Conservation (phyloP, 2,329 filamentous ascomycete species). For the Penicillium sp. region DNA sequence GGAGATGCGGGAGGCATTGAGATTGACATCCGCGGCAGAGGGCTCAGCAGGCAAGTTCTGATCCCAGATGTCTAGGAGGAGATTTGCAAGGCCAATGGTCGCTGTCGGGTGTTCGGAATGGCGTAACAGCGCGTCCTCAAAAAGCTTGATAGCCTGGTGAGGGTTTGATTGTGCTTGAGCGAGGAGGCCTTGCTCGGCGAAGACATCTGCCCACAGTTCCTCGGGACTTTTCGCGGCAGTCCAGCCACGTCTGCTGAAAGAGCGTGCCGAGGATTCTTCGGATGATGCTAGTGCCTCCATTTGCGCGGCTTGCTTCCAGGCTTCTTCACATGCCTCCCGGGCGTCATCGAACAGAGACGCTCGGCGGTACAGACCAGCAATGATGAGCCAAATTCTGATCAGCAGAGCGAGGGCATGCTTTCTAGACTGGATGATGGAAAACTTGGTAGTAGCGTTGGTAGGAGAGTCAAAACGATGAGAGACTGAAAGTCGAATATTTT, state of each 20-base stretch:
- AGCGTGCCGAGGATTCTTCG: constrained; percentile 61
- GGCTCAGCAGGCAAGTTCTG: constrained; percentile 44
- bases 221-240: constrained; percentile 77
- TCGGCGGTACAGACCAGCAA: constrained; percentile 81
- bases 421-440: constrained; percentile 51
- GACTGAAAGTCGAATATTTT: constrained; percentile 41
- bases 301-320: constrained; percentile 67
- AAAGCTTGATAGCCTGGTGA: constrained; percentile 69
- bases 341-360: constrained; percentile 78
- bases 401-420: constrained; percentile 60
- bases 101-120: constrained; percentile 75
- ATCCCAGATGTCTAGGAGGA: constrained; percentile 80
- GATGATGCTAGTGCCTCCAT: constrained; percentile 66
- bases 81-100: constrained; percentile 76
- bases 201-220: constrained; percentile 80
- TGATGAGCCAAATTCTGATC: constrained; percentile 82
- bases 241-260: constrained; percentile 67
- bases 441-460: constrained; percentile 47
- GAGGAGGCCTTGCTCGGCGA: constrained; percentile 71
- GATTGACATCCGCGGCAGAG: constrained; percentile 29
- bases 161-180: constrained; percentile 60
- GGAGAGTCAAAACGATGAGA: constrained; percentile 40
- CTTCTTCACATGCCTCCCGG: constrained; percentile 75
- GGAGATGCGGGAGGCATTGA: constrained; percentile 26
- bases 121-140: constrained; percentile 77